Evolutionary conservation across 2,329 filamentous ascomycete species (phyloP).

Genomic region (Diaporthe ilicicola): DNA sequence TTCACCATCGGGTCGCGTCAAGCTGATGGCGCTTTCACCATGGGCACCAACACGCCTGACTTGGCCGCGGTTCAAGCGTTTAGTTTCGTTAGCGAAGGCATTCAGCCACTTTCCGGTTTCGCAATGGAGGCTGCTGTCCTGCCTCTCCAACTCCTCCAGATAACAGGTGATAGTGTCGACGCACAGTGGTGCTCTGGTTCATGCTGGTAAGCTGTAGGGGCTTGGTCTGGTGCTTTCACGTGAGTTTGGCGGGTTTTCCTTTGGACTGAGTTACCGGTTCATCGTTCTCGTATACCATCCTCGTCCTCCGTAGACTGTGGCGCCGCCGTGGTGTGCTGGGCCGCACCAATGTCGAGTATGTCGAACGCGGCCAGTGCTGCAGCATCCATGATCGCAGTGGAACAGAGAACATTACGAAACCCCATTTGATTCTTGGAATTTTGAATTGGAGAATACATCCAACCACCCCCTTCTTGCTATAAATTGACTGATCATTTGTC

Average conservation of each 20-base stretch:
- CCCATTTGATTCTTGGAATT: no score
- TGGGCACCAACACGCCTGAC: not conserved
- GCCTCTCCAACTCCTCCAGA: slow-evolving; percentile 67
- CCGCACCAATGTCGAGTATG: slow-evolving; percentile 33
- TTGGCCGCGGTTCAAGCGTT: slow-evolving; percentile 40
- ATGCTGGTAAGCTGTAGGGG: slow-evolving; percentile 77
- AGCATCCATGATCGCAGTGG: no score
- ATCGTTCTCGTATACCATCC: slow-evolving; percentile 73
- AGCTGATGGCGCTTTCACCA: not conserved
- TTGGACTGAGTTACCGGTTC: slow-evolving; percentile 76
- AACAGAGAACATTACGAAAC: no score
- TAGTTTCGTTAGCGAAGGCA: slow-evolving; percentile 69
- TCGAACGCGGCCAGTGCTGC: no score
- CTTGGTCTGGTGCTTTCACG: slow-evolving; percentile 75
- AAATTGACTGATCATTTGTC: no score
- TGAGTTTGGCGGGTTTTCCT: slow-evolving; percentile 74
- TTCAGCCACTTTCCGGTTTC: slow-evolving; percentile 62
- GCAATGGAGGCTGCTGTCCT: slow-evolving; percentile 62
- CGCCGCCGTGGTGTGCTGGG: slow-evolving; percentile 56
- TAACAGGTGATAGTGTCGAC: slow-evolving; percentile 70
- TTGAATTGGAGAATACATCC: no score
- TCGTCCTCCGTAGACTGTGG: slow-evolving; percentile 64
- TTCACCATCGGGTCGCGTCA: not conserved
- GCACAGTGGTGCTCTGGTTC: slow-evolving; percentile 71
- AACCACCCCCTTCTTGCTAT: no score